Evolutionary conservation across 1,284 basidiomycete genomes (phyloP).

Genomic region (Microbotryomycetes sp.): DNA sequence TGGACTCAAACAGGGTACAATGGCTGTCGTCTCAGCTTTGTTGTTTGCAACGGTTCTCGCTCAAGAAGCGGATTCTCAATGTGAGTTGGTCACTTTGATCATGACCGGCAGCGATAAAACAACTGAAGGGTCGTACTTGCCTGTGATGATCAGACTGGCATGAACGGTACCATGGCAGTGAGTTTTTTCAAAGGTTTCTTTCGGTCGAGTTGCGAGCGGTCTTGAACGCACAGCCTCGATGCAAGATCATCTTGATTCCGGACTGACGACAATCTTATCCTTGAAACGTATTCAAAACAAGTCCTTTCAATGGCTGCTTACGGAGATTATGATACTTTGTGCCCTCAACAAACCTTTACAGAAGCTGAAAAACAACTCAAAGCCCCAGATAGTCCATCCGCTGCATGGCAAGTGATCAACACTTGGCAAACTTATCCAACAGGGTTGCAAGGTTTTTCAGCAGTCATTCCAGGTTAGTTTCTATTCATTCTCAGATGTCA

Average conservation of each 20-base stretch:
- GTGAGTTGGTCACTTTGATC: neutral
- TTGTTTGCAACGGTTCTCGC: neutral
- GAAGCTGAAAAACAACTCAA: conserved; percentile 7
- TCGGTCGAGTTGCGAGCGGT: neutral
- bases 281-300: too few species aligned
- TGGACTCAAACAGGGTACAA: too few species aligned
- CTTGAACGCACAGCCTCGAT: too few species aligned
- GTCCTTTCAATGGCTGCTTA: conserved; percentile 34
- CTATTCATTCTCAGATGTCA: neutral
- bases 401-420: conserved; percentile 31
- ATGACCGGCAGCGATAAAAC: neutral
- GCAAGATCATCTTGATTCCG: too few species aligned
- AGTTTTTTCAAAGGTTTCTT: too few species aligned
- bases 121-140: neutral
- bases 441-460: conserved; percentile 29
- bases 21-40: too few species aligned
- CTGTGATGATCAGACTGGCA: conserved; percentile 13
- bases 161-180: conserved; percentile 24
- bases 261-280: too few species aligned
- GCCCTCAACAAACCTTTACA: conserved; percentile 30
- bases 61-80: neutral
- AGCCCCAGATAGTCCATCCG: conserved; percentile 29
- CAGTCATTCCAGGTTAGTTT: conserved; percentile 29
- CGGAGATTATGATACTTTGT: conserved; percentile 25
- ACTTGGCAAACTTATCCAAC: conserved; percentile 31